Evolutionary conservation across 169 alveolate species (phyloP), one percentile per base, ranked within the genome.

Genomic region (Cryptosporidium sp.): DNA sequence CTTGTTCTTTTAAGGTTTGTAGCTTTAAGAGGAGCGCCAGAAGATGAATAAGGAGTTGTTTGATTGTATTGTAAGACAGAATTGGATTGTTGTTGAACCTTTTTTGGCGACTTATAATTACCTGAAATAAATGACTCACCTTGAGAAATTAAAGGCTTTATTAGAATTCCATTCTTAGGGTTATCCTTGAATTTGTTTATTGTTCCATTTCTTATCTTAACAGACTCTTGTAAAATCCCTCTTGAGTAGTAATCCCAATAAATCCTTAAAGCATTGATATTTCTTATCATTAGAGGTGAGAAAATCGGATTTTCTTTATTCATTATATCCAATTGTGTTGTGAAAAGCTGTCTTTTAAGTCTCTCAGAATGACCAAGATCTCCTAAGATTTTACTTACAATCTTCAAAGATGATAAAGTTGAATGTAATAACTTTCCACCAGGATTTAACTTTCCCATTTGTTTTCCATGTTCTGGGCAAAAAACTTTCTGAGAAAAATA

Each of bases 401-500:
- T 60, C 35, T 44, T 75, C 21, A 75, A 39, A 14, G 87, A 75
- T 6, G 87, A 60, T 4, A 60, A 35, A 29, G 73, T 61, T 60
- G 87, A 60, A 39, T 56, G 35, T 23, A 75, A 44, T 26, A 75
- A 37, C 53, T 61, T 75, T 6, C 87, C 87, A 3, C 87, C 87
- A 37, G 87, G 87, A 61, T 75, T 75, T 3, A 75, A 42, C 8
- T 3, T 21, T 2, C 73, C 75, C 61, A 75, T 60, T 6, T 75
- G 23, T 31, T 21, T 33, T 7, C 87, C 87, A 44, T 75, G 87
- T 37, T 75, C 87, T 16, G 87, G 87, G 9, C 87, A 75, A 75
- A 39, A 75, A 1, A 61, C 87, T 61, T 68, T 75, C 16, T 75
- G 87, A 16, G 62, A 16, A 60, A 75, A 75, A n/a, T 26, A 75